Base-by-base conservation (phyloP, 805 yeast species). In the Saccharomycopsis sp. region DNA sequence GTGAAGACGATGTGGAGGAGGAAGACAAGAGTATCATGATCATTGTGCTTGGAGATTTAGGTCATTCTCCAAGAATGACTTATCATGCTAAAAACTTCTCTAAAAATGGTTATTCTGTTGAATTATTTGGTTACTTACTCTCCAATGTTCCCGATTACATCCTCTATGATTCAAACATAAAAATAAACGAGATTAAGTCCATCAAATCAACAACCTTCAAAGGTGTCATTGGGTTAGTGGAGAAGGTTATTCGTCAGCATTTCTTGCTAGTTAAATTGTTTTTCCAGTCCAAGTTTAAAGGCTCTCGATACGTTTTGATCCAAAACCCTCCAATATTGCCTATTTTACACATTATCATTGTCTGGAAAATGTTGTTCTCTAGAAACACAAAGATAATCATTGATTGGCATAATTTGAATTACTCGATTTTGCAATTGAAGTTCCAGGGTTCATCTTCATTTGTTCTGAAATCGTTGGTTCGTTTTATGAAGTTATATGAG, bases 361-460 rank as follows among this genome's bases (percentile, higher is more conserved):
- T 85, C 0, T 83, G 80, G 67, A 79, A 81, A 58, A 70, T 73
- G 52, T 41, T 81, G 17, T 71, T 75, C 60, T 68, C 82, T 50
- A 78, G 81, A 12, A 77, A 83, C 1, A 76, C 92, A 2, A 78
- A 79, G 66, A 71, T 93, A 23, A 78, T 94, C 20, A 81, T 94
- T 54, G 99, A 94, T 72, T 94, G 99, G 99, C 99, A 94, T 71
- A 94, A 94, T 70, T 76, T 94, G 65, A 96, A 96, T 47, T 93
- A 82, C 70, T 81, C 96, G 1, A 89, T 94, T 25, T 72, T 94
- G 58, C 85, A 86, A 56, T 69, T 93, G 67, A 83, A 83, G 64
- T 82, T 83, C 64, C 67, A 77, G 2, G 77, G 77, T 1, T 24
- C 70, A 57, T 68, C 71, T 5, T 49, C 15, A n/a, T n/a, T n/a